A percentile compares a stretch with the other conserved stretches of the same genome.
Conservation (phyloP, 2,329 filamentous ascomycete species). For the Xylaria sp. region DNA sequence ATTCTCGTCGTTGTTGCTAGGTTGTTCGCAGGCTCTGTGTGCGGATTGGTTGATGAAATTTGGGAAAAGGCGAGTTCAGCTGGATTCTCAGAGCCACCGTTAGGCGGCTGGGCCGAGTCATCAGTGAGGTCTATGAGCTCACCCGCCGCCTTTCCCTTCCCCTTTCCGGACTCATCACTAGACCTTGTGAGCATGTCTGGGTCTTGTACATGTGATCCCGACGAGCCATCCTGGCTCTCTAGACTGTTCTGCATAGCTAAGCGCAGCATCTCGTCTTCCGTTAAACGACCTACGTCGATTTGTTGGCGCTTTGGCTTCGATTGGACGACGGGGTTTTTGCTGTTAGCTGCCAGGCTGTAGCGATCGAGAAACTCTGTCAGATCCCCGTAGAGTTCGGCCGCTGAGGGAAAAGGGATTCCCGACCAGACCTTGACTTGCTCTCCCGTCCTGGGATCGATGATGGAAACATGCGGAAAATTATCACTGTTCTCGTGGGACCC, state of each 20-base stretch:
- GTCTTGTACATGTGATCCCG: slow-evolving; percentile 68
- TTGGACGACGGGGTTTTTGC: slow-evolving; percentile 90
- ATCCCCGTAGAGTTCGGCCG: slow-evolving; percentile 85
- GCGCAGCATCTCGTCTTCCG: slow-evolving; percentile 96
- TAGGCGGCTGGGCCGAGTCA: slow-evolving; percentile 27
- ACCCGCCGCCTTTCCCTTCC: slow-evolving; percentile 55
- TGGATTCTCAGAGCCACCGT: slow-evolving; percentile 11
- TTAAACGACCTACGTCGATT: slow-evolving; percentile 84
- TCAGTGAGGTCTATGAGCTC: slow-evolving; percentile 30
- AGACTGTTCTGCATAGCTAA: slow-evolving; percentile 91
- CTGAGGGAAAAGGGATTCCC: slow-evolving; percentile 75
- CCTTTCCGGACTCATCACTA: slow-evolving; percentile 55
- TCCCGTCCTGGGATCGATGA: slow-evolving; percentile 92
- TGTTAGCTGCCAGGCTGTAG: slow-evolving; percentile 86
- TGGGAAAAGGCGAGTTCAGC: slow-evolving; percentile 62
- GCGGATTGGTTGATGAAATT: slow-evolving; percentile 75
- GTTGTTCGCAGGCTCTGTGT: slow-evolving; percentile 76
- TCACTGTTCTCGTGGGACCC: slow-evolving; percentile 78
- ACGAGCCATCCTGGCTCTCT: slow-evolving; percentile 55
- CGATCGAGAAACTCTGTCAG: slow-evolving; percentile 96
- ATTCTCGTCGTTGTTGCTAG: slow-evolving; percentile 81
- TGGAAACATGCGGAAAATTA: slow-evolving; percentile 94
- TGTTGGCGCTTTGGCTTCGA: slow-evolving; percentile 73
- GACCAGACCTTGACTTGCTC: slow-evolving; percentile 98
- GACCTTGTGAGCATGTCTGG: slow-evolving; percentile 87